These are phyloP conservation scores for Heterotrichella gracilis DNA, from an alignment of 352 stramenopile species.

Conservation along the genomic window DNA sequence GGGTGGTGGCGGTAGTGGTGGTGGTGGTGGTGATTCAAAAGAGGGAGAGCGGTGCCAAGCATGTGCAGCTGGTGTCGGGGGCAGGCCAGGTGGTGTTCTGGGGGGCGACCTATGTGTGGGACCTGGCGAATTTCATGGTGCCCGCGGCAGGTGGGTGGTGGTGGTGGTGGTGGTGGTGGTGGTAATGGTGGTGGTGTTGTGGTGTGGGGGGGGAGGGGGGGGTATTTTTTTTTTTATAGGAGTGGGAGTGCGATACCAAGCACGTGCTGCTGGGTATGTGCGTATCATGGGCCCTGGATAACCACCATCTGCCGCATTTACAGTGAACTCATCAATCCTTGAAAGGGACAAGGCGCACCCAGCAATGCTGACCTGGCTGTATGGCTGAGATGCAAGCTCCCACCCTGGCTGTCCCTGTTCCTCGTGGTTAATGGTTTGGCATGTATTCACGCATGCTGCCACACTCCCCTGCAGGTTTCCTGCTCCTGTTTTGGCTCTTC, in stretches of 20 bases:
- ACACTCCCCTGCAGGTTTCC: too few relatives aligned
- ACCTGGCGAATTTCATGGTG: slow-evolving; percentile 20
- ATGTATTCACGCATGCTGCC: too few relatives aligned
- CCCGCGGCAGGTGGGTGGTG: too few relatives aligned
- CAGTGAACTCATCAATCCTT: too few relatives aligned
- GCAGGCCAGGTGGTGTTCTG: slow-evolving; percentile 64
- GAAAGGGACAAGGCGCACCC: too few relatives aligned
- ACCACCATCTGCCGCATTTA: too few relatives aligned
- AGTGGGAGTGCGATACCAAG: slow-evolving; percentile 66
- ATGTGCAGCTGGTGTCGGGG: slow-evolving; percentile 68
- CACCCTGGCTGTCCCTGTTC: too few relatives aligned
- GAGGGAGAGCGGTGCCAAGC: slow-evolving; percentile 62
- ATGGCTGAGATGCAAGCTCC: too few relatives aligned
- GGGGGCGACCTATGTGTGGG: slow-evolving; percentile 39
- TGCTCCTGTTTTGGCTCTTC: too few relatives aligned
- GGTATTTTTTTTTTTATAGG: slow-evolving; percentile 68
- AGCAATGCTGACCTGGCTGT: too few relatives aligned
- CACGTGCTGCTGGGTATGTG: slow-evolving; percentile 72
- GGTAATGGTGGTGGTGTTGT: slow-evolving; percentile 57
- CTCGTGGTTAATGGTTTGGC: too few relatives aligned
- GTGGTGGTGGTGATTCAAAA: slow-evolving; percentile 77
- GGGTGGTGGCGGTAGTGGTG: slow-evolving; percentile 51
- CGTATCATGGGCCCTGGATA: too few relatives aligned
- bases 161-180: slow-evolving; percentile 53
- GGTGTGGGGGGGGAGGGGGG: slow-evolving; percentile 45